Base-by-base conservation (phyloP, 1,284 basidiomycete species). In the Pisolithus thermaeus region DNA sequence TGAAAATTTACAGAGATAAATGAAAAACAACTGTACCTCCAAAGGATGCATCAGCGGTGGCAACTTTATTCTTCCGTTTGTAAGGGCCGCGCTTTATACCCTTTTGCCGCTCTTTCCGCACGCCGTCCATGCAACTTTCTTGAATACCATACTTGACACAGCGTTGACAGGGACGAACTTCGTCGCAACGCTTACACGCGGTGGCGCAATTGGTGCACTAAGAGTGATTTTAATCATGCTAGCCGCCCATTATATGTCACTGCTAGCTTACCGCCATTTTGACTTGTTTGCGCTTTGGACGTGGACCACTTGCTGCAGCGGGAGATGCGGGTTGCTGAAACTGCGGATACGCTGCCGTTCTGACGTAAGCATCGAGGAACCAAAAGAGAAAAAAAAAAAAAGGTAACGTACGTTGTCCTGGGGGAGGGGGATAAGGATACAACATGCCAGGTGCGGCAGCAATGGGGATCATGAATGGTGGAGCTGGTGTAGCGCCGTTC, bases 81-180 rank as follows among this genome's bases (percentile, higher is more conserved):
- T 92, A 92, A 0, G 90, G 90, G 0, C 90, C 90, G 32, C 90
- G 82, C 67, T 92, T 92, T 67, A 92, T 78, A 37, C 90, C 90
- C 58, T 89, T 90, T 70, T 90, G 90, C 55, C 90, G 74, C 65
- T 90, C 90, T 65, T 92, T 92, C 54, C 90, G 77, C 49, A 82
- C 75, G 4, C 87, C 87, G 59, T 92, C 88, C 20, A 81, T 65
- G 62, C 90, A 92, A 0, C 74, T 70, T 22, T 84, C 81, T 0
- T 78, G 68, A 30, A 91, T 76, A 18, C 84, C 85, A 65, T 92
- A 92, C 68, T 92, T 92, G 63, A 81, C 63, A 62, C 90, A 92
- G 22, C 90, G 82, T 59, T 85, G 80, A 66, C 90, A 92, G 3
- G 90, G 90, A 5, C 90, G 79, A 3, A 69, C 70, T 51, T 91